Percentiles rank a stretch among this genome's conserved stretches.
phyloP scores from a whole-genome alignment of 177 flowering plant species.

The Vitis hybrid region DNA sequence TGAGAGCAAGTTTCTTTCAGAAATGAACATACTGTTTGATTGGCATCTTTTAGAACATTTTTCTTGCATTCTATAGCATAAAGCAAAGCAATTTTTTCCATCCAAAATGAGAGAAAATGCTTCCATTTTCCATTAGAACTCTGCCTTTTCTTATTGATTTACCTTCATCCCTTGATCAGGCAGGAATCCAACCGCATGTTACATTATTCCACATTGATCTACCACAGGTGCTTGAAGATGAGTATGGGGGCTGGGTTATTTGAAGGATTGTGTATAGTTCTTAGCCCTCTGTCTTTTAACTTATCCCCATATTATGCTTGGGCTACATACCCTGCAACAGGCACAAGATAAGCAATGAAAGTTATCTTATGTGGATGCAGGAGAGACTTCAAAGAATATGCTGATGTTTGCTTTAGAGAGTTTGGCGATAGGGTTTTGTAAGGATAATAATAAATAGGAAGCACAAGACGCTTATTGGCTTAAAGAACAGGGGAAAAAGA shows the following conservation, averaged over 20 bases:
- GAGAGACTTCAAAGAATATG: slow-evolving; percentile 31
- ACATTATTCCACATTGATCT: slow-evolving; percentile 28
- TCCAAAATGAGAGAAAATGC: too few relatives aligned
- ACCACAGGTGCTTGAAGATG: slow-evolving; percentile 56
- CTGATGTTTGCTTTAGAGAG: slow-evolving; percentile 41
- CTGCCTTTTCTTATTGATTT: too few relatives aligned
- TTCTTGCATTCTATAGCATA: too few relatives aligned
- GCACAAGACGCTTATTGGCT: too few relatives aligned
- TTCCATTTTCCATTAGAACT: too few relatives aligned
- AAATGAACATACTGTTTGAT: not conserved
- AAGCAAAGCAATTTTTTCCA: not conserved
- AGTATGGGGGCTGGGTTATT: slow-evolving; percentile 51
- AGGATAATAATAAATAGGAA: too few relatives aligned
- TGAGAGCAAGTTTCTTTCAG: not conserved
- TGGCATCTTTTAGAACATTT: too few relatives aligned
- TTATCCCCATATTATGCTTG: not conserved
- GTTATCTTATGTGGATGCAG: slow-evolving; percentile 22
- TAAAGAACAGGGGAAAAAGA: too few relatives aligned
- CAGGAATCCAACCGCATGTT: slow-evolving; percentile 58
- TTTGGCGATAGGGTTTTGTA: slow-evolving; percentile 39
- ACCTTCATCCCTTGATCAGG: not conserved
- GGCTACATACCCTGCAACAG: not conserved
- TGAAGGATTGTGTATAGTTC: slow-evolving; percentile 37
- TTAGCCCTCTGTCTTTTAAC: not conserved
- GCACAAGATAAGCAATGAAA: slow-evolving; percentile 1